A percentile compares a stretch with the other conserved stretches of the same genome.
Conservation (phyloP, 2,329 filamentous ascomycete species). For the Alternaria triticimaculans region DNA sequence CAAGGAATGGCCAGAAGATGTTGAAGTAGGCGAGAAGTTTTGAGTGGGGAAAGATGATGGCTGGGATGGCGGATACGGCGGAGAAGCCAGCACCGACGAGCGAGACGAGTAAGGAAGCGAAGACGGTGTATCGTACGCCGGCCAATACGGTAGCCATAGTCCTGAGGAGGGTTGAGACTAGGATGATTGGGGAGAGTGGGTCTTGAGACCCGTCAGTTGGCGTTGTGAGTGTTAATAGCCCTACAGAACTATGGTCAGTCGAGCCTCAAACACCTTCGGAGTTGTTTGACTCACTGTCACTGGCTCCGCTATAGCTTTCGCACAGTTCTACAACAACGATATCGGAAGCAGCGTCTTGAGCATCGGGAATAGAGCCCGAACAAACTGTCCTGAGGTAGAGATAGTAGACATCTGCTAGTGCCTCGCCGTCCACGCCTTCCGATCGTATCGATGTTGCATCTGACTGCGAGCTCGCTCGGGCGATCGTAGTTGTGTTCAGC, state of each 20-base stretch:
- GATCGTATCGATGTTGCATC: neutral
- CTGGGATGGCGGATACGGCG: slow-evolving; percentile 17
- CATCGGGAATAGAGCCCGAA: neutral
- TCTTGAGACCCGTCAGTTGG: neutral
- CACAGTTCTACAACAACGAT: neutral
- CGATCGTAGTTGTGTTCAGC: neutral
- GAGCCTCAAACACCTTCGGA: neutral
- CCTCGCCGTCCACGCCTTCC: no score
- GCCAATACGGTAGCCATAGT: neutral
- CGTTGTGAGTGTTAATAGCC: neutral
- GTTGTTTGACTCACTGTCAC: neutral
- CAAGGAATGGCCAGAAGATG: slow-evolving; percentile 20
- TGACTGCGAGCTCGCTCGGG: neutral
- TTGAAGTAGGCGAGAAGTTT: slow-evolving; percentile 30
- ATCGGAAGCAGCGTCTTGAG: neutral
- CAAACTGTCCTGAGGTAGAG: slow-evolving; percentile 2
- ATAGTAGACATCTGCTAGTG: slow-evolving; percentile 1
- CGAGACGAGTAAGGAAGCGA: slow-evolving; percentile 28
- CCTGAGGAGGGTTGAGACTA: neutral
- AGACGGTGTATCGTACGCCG: slow-evolving; percentile 15
- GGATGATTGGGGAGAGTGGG: neutral
- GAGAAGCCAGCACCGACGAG: slow-evolving; percentile 19
- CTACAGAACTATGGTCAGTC: neutral
- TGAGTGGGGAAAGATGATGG: slow-evolving; percentile 29
- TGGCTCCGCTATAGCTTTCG: neutral